Percentiles rank a stretch among this genome's conserved stretches.
Evolutionary conservation across 108 stramenopile species (phyloP).

Genomic region (Stephanodiscus minutulus): DNA sequence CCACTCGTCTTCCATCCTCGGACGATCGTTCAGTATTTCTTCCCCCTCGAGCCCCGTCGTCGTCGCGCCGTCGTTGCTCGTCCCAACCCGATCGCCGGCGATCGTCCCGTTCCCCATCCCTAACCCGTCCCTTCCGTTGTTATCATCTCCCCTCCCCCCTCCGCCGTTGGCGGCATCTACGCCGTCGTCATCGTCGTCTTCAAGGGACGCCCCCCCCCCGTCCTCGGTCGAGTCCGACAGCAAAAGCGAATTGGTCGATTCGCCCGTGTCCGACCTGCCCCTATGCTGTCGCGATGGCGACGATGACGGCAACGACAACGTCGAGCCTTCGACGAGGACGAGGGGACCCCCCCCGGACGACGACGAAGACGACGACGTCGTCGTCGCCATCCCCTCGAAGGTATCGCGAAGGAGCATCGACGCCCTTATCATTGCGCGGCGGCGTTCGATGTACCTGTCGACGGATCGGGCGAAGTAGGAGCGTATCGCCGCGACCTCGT

Average conservation of each 20-base stretch:
- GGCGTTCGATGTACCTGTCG: conserved; percentile 65
- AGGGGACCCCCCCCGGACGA: not conserved
- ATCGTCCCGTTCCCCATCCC: not conserved
- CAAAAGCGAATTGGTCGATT: conserved; percentile 27
- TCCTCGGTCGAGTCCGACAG: conserved; percentile 26
- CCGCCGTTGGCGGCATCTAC: conserved; percentile 1
- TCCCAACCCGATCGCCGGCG: no score
- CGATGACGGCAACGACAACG: not conserved
- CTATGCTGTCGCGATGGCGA: conserved; percentile 7
- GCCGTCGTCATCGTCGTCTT: conserved; percentile 3
- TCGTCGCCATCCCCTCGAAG: not conserved
- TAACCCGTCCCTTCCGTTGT: not conserved
- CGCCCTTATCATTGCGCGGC: conserved; percentile 32
- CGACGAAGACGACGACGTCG: not conserved
- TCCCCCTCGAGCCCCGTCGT: conserved; percentile 28
- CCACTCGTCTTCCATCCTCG: conserved; percentile 81
- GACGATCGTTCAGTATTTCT: conserved; percentile 49
- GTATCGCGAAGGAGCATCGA: conserved; percentile 12
- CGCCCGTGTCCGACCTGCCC: conserved; percentile 4
- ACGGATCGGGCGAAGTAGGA: conserved; percentile 77
- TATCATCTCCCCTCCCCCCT: not conserved
- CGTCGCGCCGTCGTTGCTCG: not conserved
- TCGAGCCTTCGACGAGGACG: not conserved
- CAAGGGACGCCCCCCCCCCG: conserved; percentile 10
- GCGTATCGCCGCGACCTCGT: conserved; percentile 74